Evolutionary conservation across 1,284 basidiomycete genomes (phyloP).

Genomic region (Trichosporon asahii): DNA sequence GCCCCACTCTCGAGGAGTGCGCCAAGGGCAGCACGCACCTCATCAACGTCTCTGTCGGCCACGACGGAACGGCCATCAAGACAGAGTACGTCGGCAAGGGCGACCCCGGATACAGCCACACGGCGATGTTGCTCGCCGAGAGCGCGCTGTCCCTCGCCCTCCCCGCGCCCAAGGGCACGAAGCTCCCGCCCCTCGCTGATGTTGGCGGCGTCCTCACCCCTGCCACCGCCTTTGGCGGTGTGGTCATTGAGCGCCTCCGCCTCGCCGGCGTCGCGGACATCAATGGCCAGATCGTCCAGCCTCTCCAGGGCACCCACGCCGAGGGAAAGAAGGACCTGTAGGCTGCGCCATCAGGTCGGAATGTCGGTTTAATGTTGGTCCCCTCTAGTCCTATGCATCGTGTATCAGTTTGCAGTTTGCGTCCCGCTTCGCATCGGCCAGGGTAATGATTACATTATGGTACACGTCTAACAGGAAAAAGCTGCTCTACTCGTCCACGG

Average conservation of each 20-base stretch:
- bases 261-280: conserved; percentile 30
- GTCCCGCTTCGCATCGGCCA: too few relatives aligned
- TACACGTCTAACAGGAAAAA: neutral
- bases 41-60: conserved; percentile 60
- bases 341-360: neutral
- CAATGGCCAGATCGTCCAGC: conserved; percentile 27
- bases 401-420: neutral
- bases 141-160: conserved; percentile 66
- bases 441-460: neutral
- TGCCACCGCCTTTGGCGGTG: conserved; percentile 69
- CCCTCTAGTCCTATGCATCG: neutral
- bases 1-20: conserved; percentile 55
- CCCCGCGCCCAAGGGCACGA: conserved; percentile 51
- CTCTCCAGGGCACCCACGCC: neutral
- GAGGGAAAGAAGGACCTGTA: conserved; percentile 17
- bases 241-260: conserved; percentile 63
- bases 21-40: conserved; percentile 60
- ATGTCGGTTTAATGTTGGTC: neutral
- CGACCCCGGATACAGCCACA: conserved; percentile 74
- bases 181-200: conserved; percentile 59
- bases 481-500: neutral
- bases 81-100: conserved; percentile 65
- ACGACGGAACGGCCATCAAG: conserved; percentile 56
- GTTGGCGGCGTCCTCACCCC: conserved; percentile 75
- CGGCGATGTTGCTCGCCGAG: conserved; percentile 72